Conservation (phyloP, 257 asterid genomes). For the Solanum chilense region DNA sequence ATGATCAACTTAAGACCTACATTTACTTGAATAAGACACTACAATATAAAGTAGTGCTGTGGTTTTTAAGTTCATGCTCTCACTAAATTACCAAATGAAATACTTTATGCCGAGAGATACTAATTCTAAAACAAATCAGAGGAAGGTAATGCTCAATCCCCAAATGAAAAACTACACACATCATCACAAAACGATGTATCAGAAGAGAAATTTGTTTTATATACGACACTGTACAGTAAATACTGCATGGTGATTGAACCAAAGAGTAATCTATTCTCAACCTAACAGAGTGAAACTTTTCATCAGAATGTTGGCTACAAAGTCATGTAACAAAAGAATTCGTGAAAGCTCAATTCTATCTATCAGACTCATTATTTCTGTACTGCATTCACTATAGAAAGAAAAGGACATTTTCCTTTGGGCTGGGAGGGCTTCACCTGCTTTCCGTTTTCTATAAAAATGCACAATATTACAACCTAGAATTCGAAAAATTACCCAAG, state of each 20-base stretch:
- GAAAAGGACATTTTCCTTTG: not conserved
- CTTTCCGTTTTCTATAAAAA: not conserved
- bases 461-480: not conserved
- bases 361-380: not conserved
- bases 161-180: not conserved
- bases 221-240: not conserved
- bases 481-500: conserved; percentile 38
- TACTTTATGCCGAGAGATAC: not conserved
- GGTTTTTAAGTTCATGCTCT: not conserved
- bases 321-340: not conserved
- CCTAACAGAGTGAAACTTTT: not conserved
- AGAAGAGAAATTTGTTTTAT: not conserved
- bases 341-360: not conserved
- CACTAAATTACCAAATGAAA: not conserved
- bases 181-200: not conserved
- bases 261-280: not conserved
- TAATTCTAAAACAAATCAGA: not conserved
- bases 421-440: not conserved
- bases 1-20: not conserved
- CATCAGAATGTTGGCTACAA: not conserved
- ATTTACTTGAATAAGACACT: not conserved
- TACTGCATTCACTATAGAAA: not conserved
- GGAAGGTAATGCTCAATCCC: not conserved
- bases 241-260: not conserved
- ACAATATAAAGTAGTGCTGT: not conserved